Evolutionary conservation across 2,329 filamentous ascomycete species (phyloP).

Genomic region (Talaromyces sp.): DNA sequence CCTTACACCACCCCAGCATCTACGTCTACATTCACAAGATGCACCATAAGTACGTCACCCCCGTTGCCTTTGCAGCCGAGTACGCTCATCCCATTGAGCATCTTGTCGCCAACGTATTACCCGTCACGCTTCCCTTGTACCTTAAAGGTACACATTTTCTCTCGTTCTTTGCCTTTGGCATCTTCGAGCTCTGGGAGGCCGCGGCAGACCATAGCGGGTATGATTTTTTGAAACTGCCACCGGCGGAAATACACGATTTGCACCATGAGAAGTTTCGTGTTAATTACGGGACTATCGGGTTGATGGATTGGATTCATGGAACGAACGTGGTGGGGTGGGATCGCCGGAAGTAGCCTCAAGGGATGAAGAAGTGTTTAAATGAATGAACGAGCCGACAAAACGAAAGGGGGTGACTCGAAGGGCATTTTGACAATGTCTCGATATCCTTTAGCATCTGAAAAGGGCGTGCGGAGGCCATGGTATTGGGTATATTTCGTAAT

Average conservation of each 20-base stretch:
- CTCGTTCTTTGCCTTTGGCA: not conserved
- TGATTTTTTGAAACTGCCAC: not conserved
- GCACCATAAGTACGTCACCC: not conserved
- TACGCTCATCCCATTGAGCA: not conserved
- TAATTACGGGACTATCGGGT: not conserved
- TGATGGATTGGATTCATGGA: not conserved
- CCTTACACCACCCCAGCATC: not conserved
- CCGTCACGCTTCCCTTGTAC: not conserved
- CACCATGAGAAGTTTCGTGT: not conserved
- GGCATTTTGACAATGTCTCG: not conserved
- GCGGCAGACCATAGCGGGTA: not conserved
- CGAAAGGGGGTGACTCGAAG: too few relatives aligned
- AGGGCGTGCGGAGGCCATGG: too few relatives aligned
- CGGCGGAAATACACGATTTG: not conserved
- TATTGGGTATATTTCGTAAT: too few relatives aligned
- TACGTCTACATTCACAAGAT: not conserved
- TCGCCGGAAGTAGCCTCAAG: not conserved
- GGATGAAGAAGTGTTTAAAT: not conserved
- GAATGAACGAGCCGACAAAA: not conserved
- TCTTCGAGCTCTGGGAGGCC: not conserved
- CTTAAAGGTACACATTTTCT: not conserved
- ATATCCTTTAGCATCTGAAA: not conserved
- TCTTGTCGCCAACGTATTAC: not conserved
- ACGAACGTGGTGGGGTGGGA: not conserved
- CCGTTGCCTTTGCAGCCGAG: not conserved